Conservation (phyloP, 208 protist species). For the Willaertia magna region DNA sequence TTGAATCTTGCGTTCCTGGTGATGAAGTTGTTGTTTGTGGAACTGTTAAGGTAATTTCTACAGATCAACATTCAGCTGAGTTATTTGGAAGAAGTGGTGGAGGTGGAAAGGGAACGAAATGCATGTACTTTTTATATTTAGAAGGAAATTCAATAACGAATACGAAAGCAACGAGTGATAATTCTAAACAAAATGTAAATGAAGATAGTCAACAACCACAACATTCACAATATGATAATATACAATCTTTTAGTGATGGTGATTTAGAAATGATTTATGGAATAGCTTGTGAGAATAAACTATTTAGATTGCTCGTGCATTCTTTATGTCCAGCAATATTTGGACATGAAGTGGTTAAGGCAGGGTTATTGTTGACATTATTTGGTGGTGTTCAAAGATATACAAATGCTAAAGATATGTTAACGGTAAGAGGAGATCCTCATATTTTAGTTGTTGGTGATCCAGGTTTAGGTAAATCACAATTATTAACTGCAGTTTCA, state of each 20-base stretch:
- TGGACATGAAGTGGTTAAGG: constrained; percentile 66
- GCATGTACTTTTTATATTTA: constrained; percentile 19
- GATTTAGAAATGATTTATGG: constrained; percentile 43
- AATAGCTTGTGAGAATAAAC: constrained; percentile 52
- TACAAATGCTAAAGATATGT: constrained; percentile 29
- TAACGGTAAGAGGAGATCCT: constrained; percentile 42
- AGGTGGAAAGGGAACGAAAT: constrained; percentile 16
- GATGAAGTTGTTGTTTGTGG: constrained; percentile 5
- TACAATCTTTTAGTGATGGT: not conserved
- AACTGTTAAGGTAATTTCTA: constrained; percentile 1
- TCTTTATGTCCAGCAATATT: constrained; percentile 76
- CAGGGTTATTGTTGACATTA: constrained; percentile 58
- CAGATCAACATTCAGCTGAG: not conserved
- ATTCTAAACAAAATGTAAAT: not conserved
- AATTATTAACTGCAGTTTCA: constrained; percentile 78
- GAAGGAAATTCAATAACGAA: constrained; percentile 21
- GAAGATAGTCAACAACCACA: constrained; percentile 24
- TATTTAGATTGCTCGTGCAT: constrained; percentile 66
- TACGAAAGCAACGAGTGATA: not conserved
- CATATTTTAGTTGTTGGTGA: constrained; percentile 94
- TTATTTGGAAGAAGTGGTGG: not conserved
- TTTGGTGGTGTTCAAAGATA: constrained; percentile 51
- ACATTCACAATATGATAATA: constrained; percentile 38
- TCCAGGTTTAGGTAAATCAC: constrained; percentile 90
- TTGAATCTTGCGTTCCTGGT: constrained; percentile 6